Conservation (phyloP, 2,329 filamentous ascomycete genomes). For the Rhinocladiella mackenziei region DNA sequence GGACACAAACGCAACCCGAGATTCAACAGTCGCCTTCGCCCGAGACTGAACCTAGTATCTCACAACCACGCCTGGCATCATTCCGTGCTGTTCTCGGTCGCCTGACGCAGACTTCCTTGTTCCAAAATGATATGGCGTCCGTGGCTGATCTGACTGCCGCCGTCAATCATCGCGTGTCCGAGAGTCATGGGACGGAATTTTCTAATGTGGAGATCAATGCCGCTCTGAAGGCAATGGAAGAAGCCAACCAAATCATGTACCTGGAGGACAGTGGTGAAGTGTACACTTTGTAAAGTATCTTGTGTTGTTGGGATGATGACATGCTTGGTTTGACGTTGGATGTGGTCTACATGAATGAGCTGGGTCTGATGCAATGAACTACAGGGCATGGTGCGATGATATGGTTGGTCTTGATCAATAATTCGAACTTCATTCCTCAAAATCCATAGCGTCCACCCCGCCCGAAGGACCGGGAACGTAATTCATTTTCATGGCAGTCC, state of each 20-base stretch:
- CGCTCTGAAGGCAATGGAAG: conserved; percentile 75
- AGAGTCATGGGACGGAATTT: conserved; percentile 57
- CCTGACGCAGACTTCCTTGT: conserved; percentile 76
- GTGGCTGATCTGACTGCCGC: conserved; percentile 70
- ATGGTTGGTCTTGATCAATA: too few species aligned
- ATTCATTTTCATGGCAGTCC: too few species aligned
- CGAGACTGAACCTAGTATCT: conserved; percentile 58
- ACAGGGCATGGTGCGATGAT: too few species aligned
- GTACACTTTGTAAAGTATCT: conserved; percentile 26
- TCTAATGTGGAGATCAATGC: conserved; percentile 66
- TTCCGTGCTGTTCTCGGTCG: conserved; percentile 82
- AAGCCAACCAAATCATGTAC: conserved; percentile 86
- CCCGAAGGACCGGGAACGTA: too few species aligned
- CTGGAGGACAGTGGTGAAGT: conserved; percentile 27
- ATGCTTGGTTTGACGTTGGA: too few species aligned
- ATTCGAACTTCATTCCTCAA: too few species aligned
- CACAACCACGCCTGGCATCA: conserved; percentile 63
- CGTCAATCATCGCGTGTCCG: conserved; percentile 65
- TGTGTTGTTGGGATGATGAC: too few species aligned
- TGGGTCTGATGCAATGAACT: too few species aligned
- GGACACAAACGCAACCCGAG: conserved; percentile 50
- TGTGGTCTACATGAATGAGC: too few species aligned
- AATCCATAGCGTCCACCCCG: too few species aligned
- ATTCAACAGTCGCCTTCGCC: conserved; percentile 66
- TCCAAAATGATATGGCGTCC: conserved; percentile 77